phyloP scores from a whole-genome alignment of 768 basidiomycete species.

The Ramaria rubella region DNA sequence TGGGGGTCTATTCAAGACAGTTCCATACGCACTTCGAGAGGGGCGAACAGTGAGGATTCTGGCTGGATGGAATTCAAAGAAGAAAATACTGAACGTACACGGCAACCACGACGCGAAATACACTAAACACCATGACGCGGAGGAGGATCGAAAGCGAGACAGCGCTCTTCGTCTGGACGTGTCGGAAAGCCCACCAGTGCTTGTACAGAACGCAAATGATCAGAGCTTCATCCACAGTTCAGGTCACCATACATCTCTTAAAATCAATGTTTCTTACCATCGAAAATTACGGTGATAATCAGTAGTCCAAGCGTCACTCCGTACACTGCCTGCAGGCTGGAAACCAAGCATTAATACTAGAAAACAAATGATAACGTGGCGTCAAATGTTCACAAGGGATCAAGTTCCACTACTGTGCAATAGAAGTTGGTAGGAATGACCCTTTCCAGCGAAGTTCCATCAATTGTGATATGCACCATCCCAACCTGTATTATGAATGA shows the following conservation, averaged over 20 bases:
- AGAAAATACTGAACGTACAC: background rate
- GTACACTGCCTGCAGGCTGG: slow-evolving; percentile 1
- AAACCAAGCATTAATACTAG: background rate
- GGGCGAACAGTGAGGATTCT: background rate
- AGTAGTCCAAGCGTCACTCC: slow-evolving; percentile 2
- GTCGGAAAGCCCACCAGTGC: slow-evolving; percentile 4
- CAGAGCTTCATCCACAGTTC: background rate
- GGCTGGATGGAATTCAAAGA: background rate
- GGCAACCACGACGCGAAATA: background rate
- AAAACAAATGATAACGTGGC: background rate
- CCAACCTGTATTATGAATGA: background rate
- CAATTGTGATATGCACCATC: background rate
- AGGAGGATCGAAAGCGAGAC: background rate
- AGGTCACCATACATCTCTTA: background rate
- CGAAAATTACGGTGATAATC: slow-evolving; percentile 5
- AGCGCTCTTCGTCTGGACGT: background rate
- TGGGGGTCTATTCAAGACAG: background rate
- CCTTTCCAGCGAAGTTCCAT: background rate
- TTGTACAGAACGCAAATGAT: slow-evolving; percentile 1
- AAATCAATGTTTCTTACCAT: background rate
- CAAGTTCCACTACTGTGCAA: background rate
- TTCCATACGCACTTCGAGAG: background rate
- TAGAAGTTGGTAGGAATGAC: slow-evolving; percentile 8
- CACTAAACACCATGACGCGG: background rate
- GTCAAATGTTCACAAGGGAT: background rate